Percentiles rank a stretch among this genome's conserved stretches.
Conservation (phyloP, 2,329 filamentous ascomycete species). For the Aspergillus ochraceoroseus region DNA sequence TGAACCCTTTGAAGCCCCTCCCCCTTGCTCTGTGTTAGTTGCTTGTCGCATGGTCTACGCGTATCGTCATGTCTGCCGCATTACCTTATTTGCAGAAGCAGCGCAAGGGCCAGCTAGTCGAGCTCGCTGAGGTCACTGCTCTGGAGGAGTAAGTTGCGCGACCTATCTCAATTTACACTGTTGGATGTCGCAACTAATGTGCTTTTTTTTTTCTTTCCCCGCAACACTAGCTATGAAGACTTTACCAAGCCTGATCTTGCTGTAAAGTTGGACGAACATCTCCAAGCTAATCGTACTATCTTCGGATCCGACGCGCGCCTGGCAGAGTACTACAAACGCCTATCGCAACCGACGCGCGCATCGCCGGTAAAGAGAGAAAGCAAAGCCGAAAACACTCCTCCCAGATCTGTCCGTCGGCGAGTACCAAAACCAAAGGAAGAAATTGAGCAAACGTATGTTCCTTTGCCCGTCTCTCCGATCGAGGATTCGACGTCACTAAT, state of each 20-base stretch:
- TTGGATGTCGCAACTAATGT: constrained; percentile 1
- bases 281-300: constrained; percentile 62
- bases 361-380: constrained; percentile 51
- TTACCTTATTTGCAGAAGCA: constrained; percentile 73
- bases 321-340: constrained; percentile 66
- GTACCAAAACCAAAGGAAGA: constrained; percentile 43
- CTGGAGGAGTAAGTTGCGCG: constrained; percentile 62
- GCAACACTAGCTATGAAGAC: constrained; percentile 60
- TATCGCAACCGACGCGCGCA: constrained; percentile 33
- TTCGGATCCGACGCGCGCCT: constrained; percentile 62
- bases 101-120: constrained; percentile 73
- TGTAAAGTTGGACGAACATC: constrained; percentile 64
- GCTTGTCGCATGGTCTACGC: constrained; percentile 43
- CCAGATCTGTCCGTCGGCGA: constrained; percentile 37
- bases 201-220: background rate
- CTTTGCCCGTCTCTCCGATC: too few relatives aligned
- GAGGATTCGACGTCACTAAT: background rate
- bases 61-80: constrained; percentile 55
- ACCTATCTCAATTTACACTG: too few relatives aligned
- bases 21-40: constrained; percentile 16
- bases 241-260: constrained; percentile 78
- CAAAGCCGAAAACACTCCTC: constrained; percentile 36
- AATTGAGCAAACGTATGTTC: constrained; percentile 23
- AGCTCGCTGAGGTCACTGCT: constrained; percentile 66
- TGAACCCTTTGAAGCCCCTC: too few relatives aligned